Evolutionary conservation across 768 basidiomycete species (phyloP).

Genomic region (Rossbeevera mucosa): DNA sequence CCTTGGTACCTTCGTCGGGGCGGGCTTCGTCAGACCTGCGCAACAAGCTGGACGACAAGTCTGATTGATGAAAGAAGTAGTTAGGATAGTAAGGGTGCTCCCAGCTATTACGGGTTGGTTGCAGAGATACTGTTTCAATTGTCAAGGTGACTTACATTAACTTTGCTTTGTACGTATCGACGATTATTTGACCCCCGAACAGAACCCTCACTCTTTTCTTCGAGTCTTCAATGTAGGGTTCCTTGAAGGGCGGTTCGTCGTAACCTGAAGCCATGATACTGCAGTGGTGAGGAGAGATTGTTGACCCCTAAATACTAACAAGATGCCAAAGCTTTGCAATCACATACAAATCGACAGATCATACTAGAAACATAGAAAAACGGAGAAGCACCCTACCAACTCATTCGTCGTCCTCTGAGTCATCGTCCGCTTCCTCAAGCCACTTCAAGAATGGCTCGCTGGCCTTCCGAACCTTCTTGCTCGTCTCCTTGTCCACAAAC

Average conservation of each 20-base stretch:
- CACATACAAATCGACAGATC: slow-evolving; percentile 15
- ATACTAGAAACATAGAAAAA: neutral
- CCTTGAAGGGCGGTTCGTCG: slow-evolving; percentile 33
- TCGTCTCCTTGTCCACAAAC: slow-evolving; percentile 90
- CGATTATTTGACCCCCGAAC: slow-evolving; percentile 46
- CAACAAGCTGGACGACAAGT: slow-evolving; percentile 43
- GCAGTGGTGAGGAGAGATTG: neutral
- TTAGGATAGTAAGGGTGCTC: slow-evolving; percentile 47
- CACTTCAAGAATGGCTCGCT: slow-evolving; percentile 96
- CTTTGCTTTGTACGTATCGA: slow-evolving; percentile 55
- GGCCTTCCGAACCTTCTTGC: slow-evolving; percentile 94
- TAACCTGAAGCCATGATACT: slow-evolving; percentile 16
- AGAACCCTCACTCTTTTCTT: slow-evolving; percentile 51
- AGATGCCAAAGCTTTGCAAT: too few relatives aligned
- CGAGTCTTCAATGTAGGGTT: slow-evolving; percentile 45
- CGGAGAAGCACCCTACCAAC: neutral
- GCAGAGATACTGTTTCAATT: neutral
- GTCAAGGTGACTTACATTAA: slow-evolving; percentile 43
- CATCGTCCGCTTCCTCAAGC: slow-evolving; percentile 86
- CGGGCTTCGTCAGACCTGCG: slow-evolving; percentile 25
- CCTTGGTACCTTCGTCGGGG: slow-evolving; percentile 29
- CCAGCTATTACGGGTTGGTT: slow-evolving; percentile 41
- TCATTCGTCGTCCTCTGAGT: slow-evolving; percentile 35
- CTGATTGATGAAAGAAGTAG: slow-evolving; percentile 50
- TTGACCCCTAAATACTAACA: too few relatives aligned